These are phyloP conservation scores for Nicotiana obtusifolia DNA, from an alignment of 257 asterid genomes.

Conservation along the genomic window DNA sequence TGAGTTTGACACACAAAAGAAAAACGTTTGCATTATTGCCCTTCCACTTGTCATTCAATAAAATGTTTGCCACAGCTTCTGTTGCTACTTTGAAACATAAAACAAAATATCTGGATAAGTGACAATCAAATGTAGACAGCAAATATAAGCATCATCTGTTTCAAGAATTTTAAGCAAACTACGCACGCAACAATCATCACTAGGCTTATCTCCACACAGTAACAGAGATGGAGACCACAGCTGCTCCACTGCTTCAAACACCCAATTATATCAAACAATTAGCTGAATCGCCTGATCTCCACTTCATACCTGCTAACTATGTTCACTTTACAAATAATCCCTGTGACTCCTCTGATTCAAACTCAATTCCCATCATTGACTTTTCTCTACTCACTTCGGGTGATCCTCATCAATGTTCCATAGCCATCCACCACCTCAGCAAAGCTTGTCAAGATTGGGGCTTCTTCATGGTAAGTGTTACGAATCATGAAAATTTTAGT, in stretches of 20 bases:
- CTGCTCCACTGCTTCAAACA: neutral
- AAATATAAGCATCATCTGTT: neutral
- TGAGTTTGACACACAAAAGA: too few relatives aligned
- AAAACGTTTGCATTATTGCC: too few relatives aligned
- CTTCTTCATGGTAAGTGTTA: constrained; percentile 41
- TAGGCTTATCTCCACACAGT: too few relatives aligned
- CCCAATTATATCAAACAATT: constrained; percentile 26
- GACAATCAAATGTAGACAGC: too few relatives aligned
- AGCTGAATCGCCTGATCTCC: constrained; percentile 31
- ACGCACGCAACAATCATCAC: too few relatives aligned
- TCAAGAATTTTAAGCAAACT: neutral
- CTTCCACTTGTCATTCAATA: too few relatives aligned
- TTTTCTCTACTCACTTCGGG: constrained; percentile 35
- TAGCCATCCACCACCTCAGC: constrained; percentile 34
- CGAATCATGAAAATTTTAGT: too few relatives aligned
- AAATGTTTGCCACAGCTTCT: too few relatives aligned
- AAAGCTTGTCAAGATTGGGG: constrained; percentile 62
- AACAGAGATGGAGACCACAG: neutral
- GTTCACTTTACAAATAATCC: constrained; percentile 22
- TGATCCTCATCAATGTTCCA: constrained; percentile 27
- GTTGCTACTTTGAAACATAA: too few relatives aligned
- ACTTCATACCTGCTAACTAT: constrained; percentile 41
- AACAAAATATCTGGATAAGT: too few relatives aligned
- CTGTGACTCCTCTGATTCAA: constrained; percentile 15
- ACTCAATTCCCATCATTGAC: constrained; percentile 42